These are phyloP conservation scores for Punica granatum DNA, from an alignment of 345 rosid genomes.

Conservation along the genomic window DNA sequence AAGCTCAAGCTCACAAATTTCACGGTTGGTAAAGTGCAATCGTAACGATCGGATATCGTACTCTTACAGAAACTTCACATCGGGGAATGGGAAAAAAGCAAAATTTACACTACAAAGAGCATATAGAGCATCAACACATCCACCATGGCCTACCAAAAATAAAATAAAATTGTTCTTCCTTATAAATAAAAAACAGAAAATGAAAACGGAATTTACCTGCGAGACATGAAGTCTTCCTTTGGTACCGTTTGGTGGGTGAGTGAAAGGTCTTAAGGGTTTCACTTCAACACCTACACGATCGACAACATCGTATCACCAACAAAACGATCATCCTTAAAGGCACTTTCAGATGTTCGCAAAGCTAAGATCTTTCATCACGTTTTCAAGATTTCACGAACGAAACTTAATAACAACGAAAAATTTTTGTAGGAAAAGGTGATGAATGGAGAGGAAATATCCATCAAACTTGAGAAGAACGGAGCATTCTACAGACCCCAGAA, in stretches of 20 bases:
- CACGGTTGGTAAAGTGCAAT: background rate
- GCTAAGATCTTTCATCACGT: background rate
- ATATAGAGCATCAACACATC: background rate
- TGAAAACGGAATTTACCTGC: background rate
- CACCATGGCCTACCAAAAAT: background rate
- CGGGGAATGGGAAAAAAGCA: no score
- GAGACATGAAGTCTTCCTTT: conserved; percentile 5
- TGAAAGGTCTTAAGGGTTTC: conserved; percentile 1
- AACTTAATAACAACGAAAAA: no score
- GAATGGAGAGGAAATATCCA: background rate
- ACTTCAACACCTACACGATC: background rate
- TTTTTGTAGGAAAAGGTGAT: background rate
- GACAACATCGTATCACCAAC: background rate
- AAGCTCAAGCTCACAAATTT: background rate
- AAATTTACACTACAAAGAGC: background rate
- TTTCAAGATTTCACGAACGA: background rate
- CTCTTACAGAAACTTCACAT: background rate
- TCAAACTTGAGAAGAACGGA: background rate
- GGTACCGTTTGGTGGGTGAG: background rate
- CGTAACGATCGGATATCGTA: background rate
- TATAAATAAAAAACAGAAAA: background rate
- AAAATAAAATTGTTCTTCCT: background rate
- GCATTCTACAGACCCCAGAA: background rate
- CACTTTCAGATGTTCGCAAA: background rate
- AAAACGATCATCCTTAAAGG: background rate